Evolutionary conservation across 148 eudicot species (phyloP), one percentile per base, ranked within the genome.

Genomic region (Salicornia ramosissima): DNA sequence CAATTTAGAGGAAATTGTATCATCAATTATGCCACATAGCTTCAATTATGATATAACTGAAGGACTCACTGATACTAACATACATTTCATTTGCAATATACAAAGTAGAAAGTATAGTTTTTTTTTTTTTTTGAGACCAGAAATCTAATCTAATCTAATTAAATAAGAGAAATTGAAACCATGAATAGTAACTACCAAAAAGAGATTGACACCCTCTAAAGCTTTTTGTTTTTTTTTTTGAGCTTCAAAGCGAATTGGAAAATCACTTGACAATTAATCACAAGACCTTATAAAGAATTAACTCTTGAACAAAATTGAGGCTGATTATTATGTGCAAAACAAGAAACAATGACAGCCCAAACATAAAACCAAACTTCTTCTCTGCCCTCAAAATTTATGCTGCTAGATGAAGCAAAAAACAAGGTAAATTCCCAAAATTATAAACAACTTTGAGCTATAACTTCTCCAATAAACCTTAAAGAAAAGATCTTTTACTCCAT

Each of bases 401-500:
- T 14, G 34, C 26, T 66, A 54, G 16, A 18, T 31, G 65, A 56
- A 66, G 34, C 60, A 65, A 56, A 66, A 30, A n/a, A 73, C 33
- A 28, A 51, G n/a, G 12, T 0, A 47, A 49, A 10, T 54, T 64
- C 25, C 26, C 31, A 34, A 19, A 36, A 46, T 25, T 49, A 21
- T 11, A 34, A n/a, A 18, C 56, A 59, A 15, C 6, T 14, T n/a
- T 40, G 15, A 28, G 43, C 15, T 16, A 24, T 24, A 49, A 21
- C 24, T 2, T 36, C 50, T 36, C 16, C 50, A 33, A 21, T 40
- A 56, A 73, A 42, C 18, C 31, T 36, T 19, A 54, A 53, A 45
- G 34, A 10, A 14, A n/a, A 74, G 61, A 79, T 60, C 72, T 71
- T 55, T 71, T 28, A n/a, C 55, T 13, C 29, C 29, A 11, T 19